Evolutionary conservation across 805 yeast genomes (phyloP).

Genomic region (Metschnikowia koreensis): DNA sequence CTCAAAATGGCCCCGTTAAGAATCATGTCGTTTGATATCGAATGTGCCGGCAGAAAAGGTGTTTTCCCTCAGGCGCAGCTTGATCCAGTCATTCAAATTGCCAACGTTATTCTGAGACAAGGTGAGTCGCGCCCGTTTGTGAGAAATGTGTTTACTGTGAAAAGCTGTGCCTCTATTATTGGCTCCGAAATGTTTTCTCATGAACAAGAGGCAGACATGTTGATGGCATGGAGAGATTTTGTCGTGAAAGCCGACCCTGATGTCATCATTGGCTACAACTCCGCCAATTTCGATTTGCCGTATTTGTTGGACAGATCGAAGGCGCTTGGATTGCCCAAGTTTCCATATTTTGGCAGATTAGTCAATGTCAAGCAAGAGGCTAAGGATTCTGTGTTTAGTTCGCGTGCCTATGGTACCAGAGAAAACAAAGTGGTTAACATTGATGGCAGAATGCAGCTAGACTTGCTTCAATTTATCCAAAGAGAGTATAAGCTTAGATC

Average conservation of each 20-base stretch:
- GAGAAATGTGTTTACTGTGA: constrained; percentile 90
- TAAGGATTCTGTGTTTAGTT: constrained; percentile 79
- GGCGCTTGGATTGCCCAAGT: constrained; percentile 60
- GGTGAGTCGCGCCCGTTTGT: constrained; percentile 89
- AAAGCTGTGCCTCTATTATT: constrained; percentile 87
- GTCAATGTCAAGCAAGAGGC: constrained; percentile 66
- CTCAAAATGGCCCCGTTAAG: constrained; percentile 90
- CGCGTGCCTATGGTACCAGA: constrained; percentile 94
- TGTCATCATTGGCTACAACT: constrained; percentile 94
- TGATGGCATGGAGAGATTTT: constrained; percentile 83
- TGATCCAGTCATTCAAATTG: constrained; percentile 96
- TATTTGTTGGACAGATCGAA: constrained; percentile 84
- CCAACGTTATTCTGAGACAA: constrained; percentile 82
- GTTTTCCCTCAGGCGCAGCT: constrained; percentile 91
- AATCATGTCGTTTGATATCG: constrained; percentile 92
- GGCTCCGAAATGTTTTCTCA: constrained; percentile 86
- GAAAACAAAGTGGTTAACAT: constrained; percentile 89
- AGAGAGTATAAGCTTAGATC: constrained; percentile 94
- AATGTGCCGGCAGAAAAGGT: constrained; percentile 97
- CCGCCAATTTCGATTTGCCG: constrained; percentile 92
- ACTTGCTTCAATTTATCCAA: constrained; percentile 86
- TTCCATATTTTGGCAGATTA: constrained; percentile 88
- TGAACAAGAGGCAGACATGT: constrained; percentile 76
- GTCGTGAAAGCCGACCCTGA: constrained; percentile 87
- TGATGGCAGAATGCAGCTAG: constrained; percentile 95